Evolutionary conservation across 148 eudicot species (phyloP), one percentile per base, ranked within the genome.

Genomic region (Fagopyrum tataricum): DNA sequence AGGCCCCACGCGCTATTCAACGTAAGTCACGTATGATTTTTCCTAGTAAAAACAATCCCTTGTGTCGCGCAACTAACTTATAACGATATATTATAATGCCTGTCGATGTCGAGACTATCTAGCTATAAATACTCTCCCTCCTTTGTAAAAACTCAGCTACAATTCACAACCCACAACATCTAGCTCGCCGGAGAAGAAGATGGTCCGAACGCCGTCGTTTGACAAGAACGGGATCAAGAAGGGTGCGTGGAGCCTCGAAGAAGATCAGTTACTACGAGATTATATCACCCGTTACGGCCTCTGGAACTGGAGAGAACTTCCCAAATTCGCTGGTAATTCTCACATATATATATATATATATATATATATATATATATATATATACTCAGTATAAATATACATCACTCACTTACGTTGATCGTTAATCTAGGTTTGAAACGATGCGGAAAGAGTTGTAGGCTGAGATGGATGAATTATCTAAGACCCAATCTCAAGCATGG

Each of bases 361-460:
- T n/a, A n/a, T n/a, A n/a, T n/a, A n/a, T n/a, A n/a, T n/a, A n/a
- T n/a, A n/a, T n/a, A n/a, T 31, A 31, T 31, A 31, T 31, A 31
- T 31, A 31, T 31, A 0, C 1, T 31, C 2, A 31, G 37, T 31
- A 31, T 31, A 31, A 31, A 31, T 31, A 31, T 31, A 3, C 37
- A 31, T 31, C 2, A 2, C 37, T 31, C 1, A 3, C 37, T 31
- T 39, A 6, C 39, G 41, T 13, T 39, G 0, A 20, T 17, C 12
- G 4, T 67, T 5, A 4, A 40, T 17, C 18, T 18, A 71, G 73
- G 73, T 24, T 39, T 71, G 53, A 53, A 52, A 11, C 6, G 73
- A n/a, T 71, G 73, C 17, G 73, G 73, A 41, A 71, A 71, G 73
- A 71, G 73, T 13, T 71, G 73, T 53, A 47, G 73, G 13, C 39